A percentile compares a stretch with the other conserved stretches of the same genome.
Evolutionary conservation across 257 asterid genomes (phyloP).

Genomic region (Gentiana dahurica): DNA sequence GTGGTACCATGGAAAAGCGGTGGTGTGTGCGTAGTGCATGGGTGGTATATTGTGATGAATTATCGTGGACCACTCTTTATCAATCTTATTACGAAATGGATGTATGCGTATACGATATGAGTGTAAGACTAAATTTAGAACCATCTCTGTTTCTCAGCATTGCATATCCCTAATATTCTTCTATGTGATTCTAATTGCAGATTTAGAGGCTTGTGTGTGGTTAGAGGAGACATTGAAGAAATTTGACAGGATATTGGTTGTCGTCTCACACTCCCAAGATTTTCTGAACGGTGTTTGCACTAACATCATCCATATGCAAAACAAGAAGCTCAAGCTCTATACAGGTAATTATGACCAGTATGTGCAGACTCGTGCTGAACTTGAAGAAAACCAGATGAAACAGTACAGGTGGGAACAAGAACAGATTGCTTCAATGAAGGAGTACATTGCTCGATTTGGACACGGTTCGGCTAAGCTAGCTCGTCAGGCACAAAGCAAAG

Average conservation of each 20-base stretch:
- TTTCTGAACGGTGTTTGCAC: constrained; percentile 96
- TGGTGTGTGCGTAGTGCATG: too few relatives aligned
- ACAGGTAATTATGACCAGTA: constrained; percentile 91
- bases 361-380: constrained; percentile 84
- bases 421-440: constrained; percentile 92
- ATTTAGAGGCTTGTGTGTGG: constrained; percentile 98
- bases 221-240: constrained; percentile 82
- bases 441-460: constrained; percentile 97
- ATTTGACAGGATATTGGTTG: constrained; percentile 85
- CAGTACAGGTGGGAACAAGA: constrained; percentile 99
- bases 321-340: constrained; percentile 62
- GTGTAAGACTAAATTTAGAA: not conserved
- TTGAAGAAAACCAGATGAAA: constrained; percentile 97
- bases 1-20: too few relatives aligned
- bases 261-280: constrained; percentile 96
- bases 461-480: constrained; percentile 99
- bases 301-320: constrained; percentile 97
- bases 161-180: not conserved
- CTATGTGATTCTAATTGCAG: constrained; percentile 22
- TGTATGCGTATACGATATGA: too few relatives aligned
- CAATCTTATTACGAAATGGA: too few relatives aligned
- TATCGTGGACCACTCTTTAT: too few relatives aligned
- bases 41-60: too few relatives aligned
- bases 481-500: constrained; percentile 99
- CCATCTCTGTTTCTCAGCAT: not conserved